Conservation (phyloP, 176 grass and related monocot species). For the Poa pratensis region DNA sequence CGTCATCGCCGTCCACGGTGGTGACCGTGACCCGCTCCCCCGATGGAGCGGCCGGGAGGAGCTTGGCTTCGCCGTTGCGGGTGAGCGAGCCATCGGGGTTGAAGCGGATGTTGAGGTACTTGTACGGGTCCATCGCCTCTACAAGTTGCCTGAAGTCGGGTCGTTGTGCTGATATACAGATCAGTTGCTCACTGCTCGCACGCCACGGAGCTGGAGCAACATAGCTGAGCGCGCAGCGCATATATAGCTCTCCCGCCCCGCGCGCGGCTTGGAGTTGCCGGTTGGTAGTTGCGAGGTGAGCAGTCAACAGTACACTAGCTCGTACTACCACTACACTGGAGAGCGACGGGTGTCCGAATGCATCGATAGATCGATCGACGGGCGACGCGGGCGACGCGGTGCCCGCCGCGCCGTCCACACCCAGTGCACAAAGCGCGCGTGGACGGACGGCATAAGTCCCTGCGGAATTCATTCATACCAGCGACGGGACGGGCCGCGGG, state of each 20-base stretch:
- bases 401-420: constrained; percentile 35
- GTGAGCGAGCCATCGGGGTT: constrained; percentile 67
- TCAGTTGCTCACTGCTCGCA: not conserved
- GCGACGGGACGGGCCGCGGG: not conserved
- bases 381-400: not conserved
- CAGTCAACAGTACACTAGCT: constrained; percentile 1
- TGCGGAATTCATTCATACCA: not conserved
- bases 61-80: constrained; percentile 41
- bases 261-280: not conserved
- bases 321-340: not conserved
- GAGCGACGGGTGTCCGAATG: not conserved
- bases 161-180: not conserved
- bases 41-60: constrained; percentile 39
- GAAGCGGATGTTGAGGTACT: constrained; percentile 71
- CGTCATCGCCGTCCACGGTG: not conserved
- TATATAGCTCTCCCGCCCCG: constrained; percentile 42
- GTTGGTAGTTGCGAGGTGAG: not conserved
- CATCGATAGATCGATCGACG: not conserved
- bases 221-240: not conserved
- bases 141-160: too few species aligned
- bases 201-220: not conserved
- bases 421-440: too few species aligned
- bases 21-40: constrained; percentile 32
- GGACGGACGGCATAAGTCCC: too few species aligned
- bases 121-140: constrained; percentile 72